Evolutionary conservation across 768 basidiomycete species (phyloP), one percentile per base, ranked within the genome.

Genomic region (Rhodosporidiobolus sp.): DNA sequence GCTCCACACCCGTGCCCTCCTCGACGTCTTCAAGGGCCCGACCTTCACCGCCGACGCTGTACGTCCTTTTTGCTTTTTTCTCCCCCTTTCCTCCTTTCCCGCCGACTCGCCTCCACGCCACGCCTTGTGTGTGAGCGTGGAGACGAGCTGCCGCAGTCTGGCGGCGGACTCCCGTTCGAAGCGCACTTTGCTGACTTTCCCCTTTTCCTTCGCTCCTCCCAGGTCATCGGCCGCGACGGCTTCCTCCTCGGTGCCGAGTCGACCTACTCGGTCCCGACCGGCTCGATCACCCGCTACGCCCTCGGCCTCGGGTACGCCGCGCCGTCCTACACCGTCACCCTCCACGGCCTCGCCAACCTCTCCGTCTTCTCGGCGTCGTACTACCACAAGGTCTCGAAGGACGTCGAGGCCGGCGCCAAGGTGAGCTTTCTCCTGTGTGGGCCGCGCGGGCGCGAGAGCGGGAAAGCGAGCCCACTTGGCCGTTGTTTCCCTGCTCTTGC

Each of bases 21-120:
- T 98, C 74, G 95, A 99, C 82, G 83, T 96, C 78, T 91, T 96
- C 90, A 95, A 91, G 89, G 96, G 96, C 63, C 95, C 95, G 58
- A 95, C 92, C 63, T 90, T 98, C 86, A 97, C 94, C 76, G 89
- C 94, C 62, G 96, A 99, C 83, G 86, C 92, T 72, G 96, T 74
- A 38, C 45, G 73, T 62, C 57, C 14, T 0, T 24, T 35, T 17
- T 56, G 8, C 8, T 43, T 45, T 30, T 53, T 95, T 78, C 28
- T 61, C 53, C 24, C 26, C 32, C 26, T 35, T 56, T 48, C 11
- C 22, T 10, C 24, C 14, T 10, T 30, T 38, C 50, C n/a, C n/a
- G 35, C 19, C 32, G 4, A 6, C 10, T 35, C 46, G 20, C 9
- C n/a, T 45, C 38, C 14, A 14, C 38, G 7, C 38, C 38, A 7